phyloP scores from a whole-genome alignment of 1,139 yeast genomes.

The Zygoascus hellenicus region DNA sequence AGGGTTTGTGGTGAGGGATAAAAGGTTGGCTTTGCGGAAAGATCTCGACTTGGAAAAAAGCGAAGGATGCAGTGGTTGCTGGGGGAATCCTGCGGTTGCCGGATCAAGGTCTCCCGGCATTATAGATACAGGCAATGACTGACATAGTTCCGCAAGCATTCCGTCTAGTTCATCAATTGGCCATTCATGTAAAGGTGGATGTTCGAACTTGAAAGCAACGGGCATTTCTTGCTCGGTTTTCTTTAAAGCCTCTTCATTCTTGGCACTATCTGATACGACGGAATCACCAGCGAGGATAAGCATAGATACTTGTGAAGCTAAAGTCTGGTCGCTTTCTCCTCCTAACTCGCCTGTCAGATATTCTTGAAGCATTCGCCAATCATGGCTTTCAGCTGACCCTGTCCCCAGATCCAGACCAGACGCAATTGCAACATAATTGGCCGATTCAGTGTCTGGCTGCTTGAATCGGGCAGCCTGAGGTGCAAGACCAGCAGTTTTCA shows the following conservation, averaged over 20 bases:
- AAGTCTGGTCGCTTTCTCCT: conserved; percentile 29
- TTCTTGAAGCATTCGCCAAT: conserved; percentile 60
- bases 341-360: conserved; percentile 67
- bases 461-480: conserved; percentile 44
- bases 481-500: conserved; percentile 60
- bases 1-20: conserved; percentile 59
- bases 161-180: conserved; percentile 45
- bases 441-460: conserved; percentile 8
- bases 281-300: conserved; percentile 76
- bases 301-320: conserved; percentile 41
- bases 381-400: conserved; percentile 35
- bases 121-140: conserved; percentile 60
- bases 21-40: conserved; percentile 22
- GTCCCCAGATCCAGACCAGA: conserved; percentile 62
- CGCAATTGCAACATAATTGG: conserved; percentile 50
- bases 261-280: conserved; percentile 32
- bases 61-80: conserved; percentile 78
- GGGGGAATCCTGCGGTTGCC: conserved; percentile 77
- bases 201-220: conserved; percentile 7
- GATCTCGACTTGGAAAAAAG: conserved; percentile 49
- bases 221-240: conserved; percentile 8
- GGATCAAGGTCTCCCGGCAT: conserved; percentile 89
- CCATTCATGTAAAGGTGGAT: conserved; percentile 11
- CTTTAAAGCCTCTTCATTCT: conserved; percentile 2
- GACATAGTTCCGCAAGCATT: conserved; percentile 53